phyloP scores from a whole-genome alignment of 176 grass and related monocot genomes.

The Oryza officinalis region DNA sequence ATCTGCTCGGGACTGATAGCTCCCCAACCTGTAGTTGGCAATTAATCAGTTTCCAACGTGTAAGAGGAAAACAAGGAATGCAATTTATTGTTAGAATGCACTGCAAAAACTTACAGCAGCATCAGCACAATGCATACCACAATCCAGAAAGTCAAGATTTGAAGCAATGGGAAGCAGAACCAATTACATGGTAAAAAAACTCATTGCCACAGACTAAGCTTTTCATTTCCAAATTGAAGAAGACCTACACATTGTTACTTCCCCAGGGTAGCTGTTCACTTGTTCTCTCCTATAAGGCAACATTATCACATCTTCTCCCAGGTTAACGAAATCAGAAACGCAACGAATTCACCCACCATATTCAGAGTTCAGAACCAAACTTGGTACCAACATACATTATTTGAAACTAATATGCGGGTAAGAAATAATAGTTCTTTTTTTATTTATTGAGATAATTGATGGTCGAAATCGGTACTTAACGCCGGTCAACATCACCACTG shows the following conservation, averaged over 20 bases:
- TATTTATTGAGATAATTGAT: too few relatives aligned
- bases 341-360: background rate
- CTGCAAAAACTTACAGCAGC: background rate
- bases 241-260: background rate
- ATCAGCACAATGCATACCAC: background rate
- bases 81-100: background rate
- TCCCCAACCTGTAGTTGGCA: too few relatives aligned
- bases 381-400: background rate
- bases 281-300: background rate
- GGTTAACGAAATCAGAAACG: background rate
- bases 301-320: too few relatives aligned
- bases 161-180: background rate
- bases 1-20: too few relatives aligned
- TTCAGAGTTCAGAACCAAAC: background rate
- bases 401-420: too few relatives aligned
- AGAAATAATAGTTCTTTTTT: too few relatives aligned
- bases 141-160: background rate
- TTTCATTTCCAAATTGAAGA: background rate
- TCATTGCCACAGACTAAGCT: background rate
- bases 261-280: background rate
- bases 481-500: too few relatives aligned
- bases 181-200: background rate
- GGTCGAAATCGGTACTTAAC: too few relatives aligned
- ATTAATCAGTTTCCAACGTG: background rate
- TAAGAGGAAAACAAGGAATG: background rate